phyloP scores from a whole-genome alignment of 2,329 filamentous ascomycete genomes.

The Colletotrichum tamarilloi region DNA sequence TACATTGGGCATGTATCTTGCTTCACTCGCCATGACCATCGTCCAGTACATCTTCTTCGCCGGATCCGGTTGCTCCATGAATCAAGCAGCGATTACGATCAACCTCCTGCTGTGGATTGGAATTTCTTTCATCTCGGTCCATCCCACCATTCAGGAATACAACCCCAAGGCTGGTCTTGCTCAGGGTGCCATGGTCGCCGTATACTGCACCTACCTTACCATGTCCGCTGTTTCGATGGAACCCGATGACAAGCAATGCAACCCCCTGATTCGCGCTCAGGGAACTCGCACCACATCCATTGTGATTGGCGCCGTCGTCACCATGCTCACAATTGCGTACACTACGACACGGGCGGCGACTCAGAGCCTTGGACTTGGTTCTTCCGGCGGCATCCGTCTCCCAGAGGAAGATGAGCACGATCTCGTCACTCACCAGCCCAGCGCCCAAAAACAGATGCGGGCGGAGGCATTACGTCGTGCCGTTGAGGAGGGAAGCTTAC shows the following conservation, averaged over 20 bases:
- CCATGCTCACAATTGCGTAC: conserved; percentile 96
- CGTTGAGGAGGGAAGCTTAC: conserved; percentile 91
- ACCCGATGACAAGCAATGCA: conserved; percentile 92
- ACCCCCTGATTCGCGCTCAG: conserved; percentile 86
- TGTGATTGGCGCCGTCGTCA: conserved; percentile 92
- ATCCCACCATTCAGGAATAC: conserved; percentile 88
- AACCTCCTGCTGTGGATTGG: conserved; percentile 87
- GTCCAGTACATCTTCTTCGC: conserved; percentile 99
- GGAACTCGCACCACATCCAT: conserved; percentile 91
- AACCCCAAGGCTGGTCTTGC: conserved; percentile 95
- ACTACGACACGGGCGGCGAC: conserved; percentile 97
- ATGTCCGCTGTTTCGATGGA: conserved; percentile 99
- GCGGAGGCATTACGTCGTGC: conserved; percentile 90
- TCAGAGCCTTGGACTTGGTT: conserved; percentile 81
- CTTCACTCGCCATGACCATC: conserved; percentile 92
- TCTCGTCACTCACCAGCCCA: conserved; percentile 87
- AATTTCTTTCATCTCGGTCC: conserved; percentile 87
- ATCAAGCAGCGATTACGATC: conserved; percentile 94
- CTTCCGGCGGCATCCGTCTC: conserved; percentile 67
- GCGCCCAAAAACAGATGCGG: conserved; percentile 87
- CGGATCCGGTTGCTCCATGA: conserved; percentile 85
- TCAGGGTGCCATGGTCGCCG: conserved; percentile 96
- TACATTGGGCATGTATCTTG: conserved; percentile 92
- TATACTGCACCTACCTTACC: conserved; percentile 98
- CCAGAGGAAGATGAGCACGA: conserved; percentile 85